Base-by-base conservation (phyloP, 495 filamentous ascomycete species). In the Apiosordaria backusii region DNA sequence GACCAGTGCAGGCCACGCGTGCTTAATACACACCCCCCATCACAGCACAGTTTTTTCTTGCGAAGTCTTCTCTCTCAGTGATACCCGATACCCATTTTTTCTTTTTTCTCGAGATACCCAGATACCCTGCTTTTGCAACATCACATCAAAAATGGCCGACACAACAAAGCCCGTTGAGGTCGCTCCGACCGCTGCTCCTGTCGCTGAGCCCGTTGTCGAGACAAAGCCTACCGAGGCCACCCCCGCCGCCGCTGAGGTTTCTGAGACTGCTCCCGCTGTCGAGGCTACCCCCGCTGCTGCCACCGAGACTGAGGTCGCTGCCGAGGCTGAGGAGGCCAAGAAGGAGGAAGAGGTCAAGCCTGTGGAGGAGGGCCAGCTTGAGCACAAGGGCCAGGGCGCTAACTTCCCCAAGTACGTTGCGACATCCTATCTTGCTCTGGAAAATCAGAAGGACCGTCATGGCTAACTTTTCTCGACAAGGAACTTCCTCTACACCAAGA, bases 321-420 rank as follows among this genome's bases (percentile, higher is more conserved):
- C 77, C 59, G 80, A 83, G 77, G 76, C 85, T 23, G 81, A 81
- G 69, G 82, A 86, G 62, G 77, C 81, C 26, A 81, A 74, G 40
- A 82, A 82, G 76, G 71, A 82, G 66, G 82, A 84, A 68, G 84
- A 88, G 76, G 80, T 78, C 40, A 88, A 89, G 78, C 87, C 86
- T 45, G 80, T 90, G 66, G 85, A 86, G 68, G 89, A 93, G 75
- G 94, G 94, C 66, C 80, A 82, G 67, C 85, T 97, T 50, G 89
- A 88, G 71, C 89, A 93, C 89, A 96, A 97, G 86, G 90, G 84
- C 65, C 89, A 92, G 53, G 92, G 92, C 54, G 79, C 79, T 70
- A 81, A 79, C 81, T 87, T 97, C 67, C 85, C 93, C 78, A 94
- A 97, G 94, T 98, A 87, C 81, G 92, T 80, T 26, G 25, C 50